These are phyloP conservation scores for Coemansia sp. DNA, from an alignment of 192 early-diverging fungal species.

Conservation along the genomic window DNA sequence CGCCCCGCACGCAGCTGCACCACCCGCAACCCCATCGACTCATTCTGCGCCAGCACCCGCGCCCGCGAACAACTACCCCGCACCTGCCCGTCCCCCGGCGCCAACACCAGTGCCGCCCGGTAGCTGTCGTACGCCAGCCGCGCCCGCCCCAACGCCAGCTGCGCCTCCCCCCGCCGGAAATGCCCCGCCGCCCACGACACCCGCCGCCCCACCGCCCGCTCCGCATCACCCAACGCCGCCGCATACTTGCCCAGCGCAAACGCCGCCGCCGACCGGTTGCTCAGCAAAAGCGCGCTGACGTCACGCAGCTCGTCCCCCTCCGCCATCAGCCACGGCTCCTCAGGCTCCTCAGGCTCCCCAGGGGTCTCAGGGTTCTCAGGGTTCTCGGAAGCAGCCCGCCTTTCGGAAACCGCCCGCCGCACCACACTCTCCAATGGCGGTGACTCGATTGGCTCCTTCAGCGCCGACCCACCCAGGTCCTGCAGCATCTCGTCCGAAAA, in stretches of 20 bases:
- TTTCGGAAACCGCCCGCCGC: neutral
- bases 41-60: conserved; percentile 53
- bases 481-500: conserved; percentile 31
- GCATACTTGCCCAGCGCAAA: conserved; percentile 37
- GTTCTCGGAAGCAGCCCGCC: too few species aligned
- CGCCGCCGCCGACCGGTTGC: conserved; percentile 38
- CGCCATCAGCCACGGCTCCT: conserved; percentile 17
- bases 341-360: conserved; percentile 1
- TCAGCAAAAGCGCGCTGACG: conserved; percentile 33
- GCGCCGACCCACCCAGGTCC: conserved; percentile 24
- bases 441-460: neutral
- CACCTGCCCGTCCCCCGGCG: conserved; percentile 50
- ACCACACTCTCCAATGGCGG: neutral
- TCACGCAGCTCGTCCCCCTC: conserved; percentile 31
- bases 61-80: conserved; percentile 50
- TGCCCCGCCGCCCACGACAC: conserved; percentile 54
- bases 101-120: conserved; percentile 41
- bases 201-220: conserved; percentile 14
- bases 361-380: too few species aligned
- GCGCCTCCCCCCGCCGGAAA: conserved; percentile 57
- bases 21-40: conserved; percentile 55
- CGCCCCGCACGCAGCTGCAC: conserved; percentile 64
- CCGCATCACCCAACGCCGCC: conserved; percentile 32
- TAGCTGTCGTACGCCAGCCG: conserved; percentile 50
- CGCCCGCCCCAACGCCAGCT: conserved; percentile 45